These are phyloP conservation scores for Phytophthora sojae DNA, from an alignment of 352 stramenopile species.

Conservation along the genomic window DNA sequence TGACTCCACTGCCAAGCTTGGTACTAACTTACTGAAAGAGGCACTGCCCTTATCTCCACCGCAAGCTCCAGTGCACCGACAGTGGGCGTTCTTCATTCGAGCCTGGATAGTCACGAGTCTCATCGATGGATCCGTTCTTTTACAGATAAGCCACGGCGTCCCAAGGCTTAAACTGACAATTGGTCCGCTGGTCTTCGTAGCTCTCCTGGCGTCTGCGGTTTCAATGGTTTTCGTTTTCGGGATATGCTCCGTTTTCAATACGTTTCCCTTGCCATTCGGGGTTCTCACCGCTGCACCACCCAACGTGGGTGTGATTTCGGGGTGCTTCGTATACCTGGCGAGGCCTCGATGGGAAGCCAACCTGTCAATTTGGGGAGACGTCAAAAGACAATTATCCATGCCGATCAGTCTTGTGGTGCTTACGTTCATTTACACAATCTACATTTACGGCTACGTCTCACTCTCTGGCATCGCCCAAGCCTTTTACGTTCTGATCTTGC, in stretches of 20 bases:
- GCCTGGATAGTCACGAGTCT: not conserved
- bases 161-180: not conserved
- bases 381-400: not conserved
- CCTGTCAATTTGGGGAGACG: not conserved
- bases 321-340: not conserved
- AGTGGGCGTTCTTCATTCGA: not conserved
- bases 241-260: not conserved
- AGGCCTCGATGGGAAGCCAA: not conserved
- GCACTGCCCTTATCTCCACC: not conserved
- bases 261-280: not conserved
- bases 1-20: not conserved
- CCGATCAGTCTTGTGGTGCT: slow-evolving; percentile 6
- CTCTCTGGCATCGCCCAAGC: slow-evolving; percentile 7
- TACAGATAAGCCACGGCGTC: not conserved
- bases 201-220: not conserved
- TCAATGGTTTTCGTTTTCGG: not conserved
- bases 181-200: not conserved
- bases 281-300: not conserved
- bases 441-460: slow-evolving; percentile 13
- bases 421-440: slow-evolving; percentile 29
- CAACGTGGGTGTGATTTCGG: not conserved
- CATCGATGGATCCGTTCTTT: not conserved
- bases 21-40: not conserved
- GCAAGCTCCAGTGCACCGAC: not conserved
- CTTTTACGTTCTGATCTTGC: slow-evolving; percentile 14